These are phyloP conservation scores for Fonsecaea pedrosoi DNA, from an alignment of 2,329 filamentous ascomycete species.

Conservation along the genomic window DNA sequence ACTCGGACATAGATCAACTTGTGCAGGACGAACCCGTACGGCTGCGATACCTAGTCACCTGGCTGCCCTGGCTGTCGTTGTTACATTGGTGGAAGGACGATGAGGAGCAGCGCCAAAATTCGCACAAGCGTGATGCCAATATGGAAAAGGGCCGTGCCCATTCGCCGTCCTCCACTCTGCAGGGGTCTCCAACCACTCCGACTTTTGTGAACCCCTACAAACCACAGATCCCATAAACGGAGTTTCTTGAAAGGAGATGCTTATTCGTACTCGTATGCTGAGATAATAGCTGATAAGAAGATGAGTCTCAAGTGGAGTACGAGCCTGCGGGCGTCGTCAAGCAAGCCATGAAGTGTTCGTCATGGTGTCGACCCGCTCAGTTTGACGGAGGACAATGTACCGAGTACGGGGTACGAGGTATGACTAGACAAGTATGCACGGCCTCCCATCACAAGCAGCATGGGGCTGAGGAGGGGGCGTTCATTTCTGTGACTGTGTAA, in stretches of 20 bases:
- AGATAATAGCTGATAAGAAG: background rate
- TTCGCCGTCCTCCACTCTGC: conserved; percentile 15
- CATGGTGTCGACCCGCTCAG: background rate
- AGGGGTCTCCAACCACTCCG: conserved; percentile 12
- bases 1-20: conserved; percentile 23
- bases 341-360: background rate
- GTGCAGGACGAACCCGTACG: conserved; percentile 6
- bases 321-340: background rate
- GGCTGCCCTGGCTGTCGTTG: conserved; percentile 30
- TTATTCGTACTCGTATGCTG: background rate
- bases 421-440: background rate
- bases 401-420: too few species aligned
- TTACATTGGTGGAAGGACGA: conserved; percentile 23
- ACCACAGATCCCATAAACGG: conserved; percentile 9
- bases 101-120: conserved; percentile 18
- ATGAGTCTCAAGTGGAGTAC: background rate
- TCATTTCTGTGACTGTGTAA: background rate
- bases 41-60: conserved; percentile 28
- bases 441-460: background rate
- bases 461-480: background rate
- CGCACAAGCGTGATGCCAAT: conserved; percentile 11
- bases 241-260: background rate
- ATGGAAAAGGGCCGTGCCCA: conserved; percentile 11
- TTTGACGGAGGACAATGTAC: background rate
- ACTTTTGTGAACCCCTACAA: conserved; percentile 21